Base-by-base conservation (phyloP, 352 stramenopile species). In the Hyaloperonospora brassicae region DNA sequence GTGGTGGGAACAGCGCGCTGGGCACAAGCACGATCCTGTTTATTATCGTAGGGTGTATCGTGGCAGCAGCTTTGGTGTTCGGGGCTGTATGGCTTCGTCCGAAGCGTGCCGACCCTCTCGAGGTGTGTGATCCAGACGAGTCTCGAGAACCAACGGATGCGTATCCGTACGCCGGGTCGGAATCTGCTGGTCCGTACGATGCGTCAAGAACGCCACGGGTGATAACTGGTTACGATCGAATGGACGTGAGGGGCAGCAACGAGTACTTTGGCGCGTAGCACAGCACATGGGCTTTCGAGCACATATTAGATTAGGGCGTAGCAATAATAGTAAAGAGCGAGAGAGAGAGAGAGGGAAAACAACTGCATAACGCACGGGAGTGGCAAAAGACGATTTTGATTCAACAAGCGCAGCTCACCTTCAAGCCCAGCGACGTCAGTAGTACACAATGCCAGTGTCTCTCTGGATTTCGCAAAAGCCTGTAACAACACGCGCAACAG, bases 41-140 rank as follows among this genome's bases (percentile, higher is more conserved):
- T 40, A 65, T 76, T 36, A 57, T 70, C n/a, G 57, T 76, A 38
- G 67, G 60, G 17, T 56, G 49, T 24, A 49, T 62, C 23, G 56
- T 45, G 22, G 50, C n/a, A 13, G 54, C 72, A 23, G 67, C 67
- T 24, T 54, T 76, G 10, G 21, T 72, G 31, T 53, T 67, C 53
- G 67, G 67, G 5, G 47, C 61, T 50, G 59, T 76, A 41, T 70
- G 68, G 25, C 50, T 76, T 10, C 57, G 60, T 10, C 62, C 62
- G 22, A 69, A 65, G 57, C 54, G 55, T 12, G 34, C 42, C 39
- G 64, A 62, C 31, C 44, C 55, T 8, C 47, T 68, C 10, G 56
- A 66, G 30, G 21, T 57, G 34, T 50, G 69, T 21, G 66, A 56
- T 30, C 64, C 54, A 25, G 61, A 50, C 24, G 47, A 52, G 11